Evolutionary conservation across 2,329 filamentous ascomycete genomes (phyloP), one percentile per base, ranked within the genome.

Genomic region (Aspergillus eucalypticola): DNA sequence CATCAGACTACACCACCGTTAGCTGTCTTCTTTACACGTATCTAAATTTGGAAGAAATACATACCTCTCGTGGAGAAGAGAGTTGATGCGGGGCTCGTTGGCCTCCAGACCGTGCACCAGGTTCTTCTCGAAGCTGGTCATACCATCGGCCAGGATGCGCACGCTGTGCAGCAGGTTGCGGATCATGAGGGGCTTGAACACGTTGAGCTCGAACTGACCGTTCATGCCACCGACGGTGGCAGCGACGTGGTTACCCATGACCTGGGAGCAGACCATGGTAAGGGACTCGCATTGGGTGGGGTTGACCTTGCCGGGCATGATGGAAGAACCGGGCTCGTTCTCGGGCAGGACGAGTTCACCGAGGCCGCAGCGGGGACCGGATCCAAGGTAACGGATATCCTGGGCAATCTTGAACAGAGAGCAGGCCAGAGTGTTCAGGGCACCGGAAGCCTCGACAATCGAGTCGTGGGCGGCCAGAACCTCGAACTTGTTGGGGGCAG

Each of bases 241-340:
- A 39, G 95, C 92, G 56, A 92, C 90, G 76, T 98, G 88, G 85
- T 99, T 99, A 73, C 95, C 95, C 86, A 98, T 96, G 64, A 99
- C 94, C 80, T 99, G 95, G 19, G 91, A 88, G 82, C 94, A 97
- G 62, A 98, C 84, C 95, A 99, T 99, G 70, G 95, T 98, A 77
- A 99, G 82, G 63, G 92, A 91, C 84, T 99, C 95, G 81, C 92
- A 96, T 82, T 99, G 95, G 32, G 95, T 99, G 32, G 95, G 95
- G 84, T 99, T 99, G 76, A 99, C 95, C 84, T 99, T 99, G 73
- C 95, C 95, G 48, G 95, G 95, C 95, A 99, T 99, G 83, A 99
- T 98, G 70, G 91, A 96, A 73, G 90, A 95, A 66, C 94, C 94
- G 35, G 95, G 95, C 83, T 99, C 95, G 82, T 99, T 99, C 83